Evolutionary conservation across 2,329 filamentous ascomycete species (phyloP), one percentile per base, ranked within the genome.

Genomic region (Cadophora luteo-olivacea): DNA sequence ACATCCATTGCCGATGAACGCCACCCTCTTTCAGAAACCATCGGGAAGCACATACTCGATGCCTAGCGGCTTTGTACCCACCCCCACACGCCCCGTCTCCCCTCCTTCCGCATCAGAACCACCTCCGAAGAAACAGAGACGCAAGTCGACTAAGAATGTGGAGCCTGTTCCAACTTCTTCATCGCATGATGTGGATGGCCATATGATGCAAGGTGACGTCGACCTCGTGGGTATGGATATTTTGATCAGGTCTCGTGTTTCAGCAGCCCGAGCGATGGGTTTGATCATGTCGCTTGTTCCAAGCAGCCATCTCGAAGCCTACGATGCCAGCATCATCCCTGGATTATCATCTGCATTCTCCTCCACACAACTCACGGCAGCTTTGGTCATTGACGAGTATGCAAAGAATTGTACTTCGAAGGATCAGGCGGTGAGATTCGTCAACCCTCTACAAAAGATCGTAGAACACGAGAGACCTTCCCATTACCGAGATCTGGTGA

Each of bases 191-290:
- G 93, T 99, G 22, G 96, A 99, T 78, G 96, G 94, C 11, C 94
- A 97, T 74, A 97, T 99, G 91, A 94, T 99, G 84, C 92, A 95
- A 78, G 96, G 97, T 63, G 97, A 99, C 76, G 91, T 98, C 58
- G 97, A 99, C 77, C 85, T 99, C 52, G 94, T 99, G 32, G 94
- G 96, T 38, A 87, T 92, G 75, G 96, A 99, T 69, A 90, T 90
- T 7, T 88, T 99, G 79, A 89, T 98, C 61, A 89, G 95, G 70
- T 97, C 94, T 8, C 92, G 95, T 73, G 91, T 97, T n/a, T 92
- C 89, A 68, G 93, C 94, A 14, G 92, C 95, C 24, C 89, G 87
- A 76, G 96, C 96, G 2, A 89, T 99, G 80, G 96, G 95, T 41
- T 86, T 93, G 72, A 86, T 97, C 52, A 92, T 99, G 82, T 89